Conservation (phyloP, 169 alveolate species). For the Eimeria falciformis region DNA sequence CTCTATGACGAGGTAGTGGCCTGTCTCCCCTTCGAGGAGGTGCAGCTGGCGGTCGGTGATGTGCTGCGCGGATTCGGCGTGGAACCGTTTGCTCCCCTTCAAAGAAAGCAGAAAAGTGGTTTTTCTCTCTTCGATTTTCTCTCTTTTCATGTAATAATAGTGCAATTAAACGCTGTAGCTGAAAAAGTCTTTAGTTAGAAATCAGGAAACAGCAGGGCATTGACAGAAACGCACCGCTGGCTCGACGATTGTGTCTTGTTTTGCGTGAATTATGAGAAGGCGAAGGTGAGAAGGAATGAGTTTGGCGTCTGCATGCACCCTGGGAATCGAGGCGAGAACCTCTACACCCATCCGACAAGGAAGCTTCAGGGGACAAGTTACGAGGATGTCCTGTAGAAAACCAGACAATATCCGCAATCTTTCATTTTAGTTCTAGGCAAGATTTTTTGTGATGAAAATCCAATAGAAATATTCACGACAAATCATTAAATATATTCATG, state of each 20-base stretch:
- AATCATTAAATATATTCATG: too few relatives aligned
- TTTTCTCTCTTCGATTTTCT: too few relatives aligned
- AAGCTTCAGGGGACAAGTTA: slow-evolving; percentile 65
- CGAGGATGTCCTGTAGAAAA: slow-evolving; percentile 66
- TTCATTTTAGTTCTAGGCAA: too few relatives aligned
- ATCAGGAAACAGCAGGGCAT: too few relatives aligned
- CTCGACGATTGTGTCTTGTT: slow-evolving; percentile 59
- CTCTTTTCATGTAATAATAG: too few relatives aligned
- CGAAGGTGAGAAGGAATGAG: slow-evolving; percentile 46
- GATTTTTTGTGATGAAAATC: too few relatives aligned
- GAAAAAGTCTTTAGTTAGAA: too few relatives aligned
- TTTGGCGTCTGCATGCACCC: slow-evolving; percentile 65
- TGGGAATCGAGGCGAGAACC: slow-evolving; percentile 32
- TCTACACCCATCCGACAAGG: slow-evolving; percentile 67
- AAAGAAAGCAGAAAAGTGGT: neutral
- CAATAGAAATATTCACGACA: too few relatives aligned
- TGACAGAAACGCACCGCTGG: slow-evolving; percentile 47
- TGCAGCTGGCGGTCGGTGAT: slow-evolving; percentile 44
- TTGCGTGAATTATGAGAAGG: slow-evolving; percentile 62
- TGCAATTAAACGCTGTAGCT: too few relatives aligned
- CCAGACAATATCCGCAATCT: neutral
- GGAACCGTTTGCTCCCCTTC: slow-evolving; percentile 62
- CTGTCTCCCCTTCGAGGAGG: slow-evolving; percentile 48
- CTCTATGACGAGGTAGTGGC: slow-evolving; percentile 66
- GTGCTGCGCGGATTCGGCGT: slow-evolving; percentile 38